phyloP scores from a whole-genome alignment of 441 rosid genomes.

The California macrophylla region DNA sequence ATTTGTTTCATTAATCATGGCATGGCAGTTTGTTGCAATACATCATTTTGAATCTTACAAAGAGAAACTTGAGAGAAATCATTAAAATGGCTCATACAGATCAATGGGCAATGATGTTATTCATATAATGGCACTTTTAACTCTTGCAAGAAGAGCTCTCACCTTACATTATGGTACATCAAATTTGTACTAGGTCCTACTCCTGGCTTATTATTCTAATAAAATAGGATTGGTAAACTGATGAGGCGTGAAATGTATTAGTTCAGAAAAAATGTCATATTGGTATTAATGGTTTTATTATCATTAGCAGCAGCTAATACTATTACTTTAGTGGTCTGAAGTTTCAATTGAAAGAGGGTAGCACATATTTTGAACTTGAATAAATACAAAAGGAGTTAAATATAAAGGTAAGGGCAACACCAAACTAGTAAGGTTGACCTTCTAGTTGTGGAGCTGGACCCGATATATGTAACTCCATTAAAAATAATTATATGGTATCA shows the following conservation, averaged over 20 bases:
- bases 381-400: too few species aligned
- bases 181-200: background rate
- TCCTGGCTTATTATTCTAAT: background rate
- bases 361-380: background rate
- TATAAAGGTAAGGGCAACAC: too few species aligned
- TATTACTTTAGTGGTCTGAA: background rate
- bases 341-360: background rate
- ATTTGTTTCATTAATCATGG: conserved; percentile 1
- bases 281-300: background rate
- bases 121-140: background rate
- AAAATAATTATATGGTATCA: too few species aligned
- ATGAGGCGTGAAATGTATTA: background rate
- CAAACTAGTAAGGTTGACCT: too few species aligned
- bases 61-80: background rate
- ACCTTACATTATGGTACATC: background rate
- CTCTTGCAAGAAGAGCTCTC: background rate
- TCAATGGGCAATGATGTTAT: background rate
- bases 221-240: background rate
- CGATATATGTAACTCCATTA: too few species aligned
- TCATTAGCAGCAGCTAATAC: background rate
- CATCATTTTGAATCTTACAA: background rate
- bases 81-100: background rate
- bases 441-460: too few species aligned
- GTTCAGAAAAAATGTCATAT: background rate
- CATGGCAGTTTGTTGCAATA: background rate